Percentiles rank a stretch among this genome's conserved stretches.
phyloP scores from a whole-genome alignment of 139 green algal species.

The Ulvella scutata region DNA sequence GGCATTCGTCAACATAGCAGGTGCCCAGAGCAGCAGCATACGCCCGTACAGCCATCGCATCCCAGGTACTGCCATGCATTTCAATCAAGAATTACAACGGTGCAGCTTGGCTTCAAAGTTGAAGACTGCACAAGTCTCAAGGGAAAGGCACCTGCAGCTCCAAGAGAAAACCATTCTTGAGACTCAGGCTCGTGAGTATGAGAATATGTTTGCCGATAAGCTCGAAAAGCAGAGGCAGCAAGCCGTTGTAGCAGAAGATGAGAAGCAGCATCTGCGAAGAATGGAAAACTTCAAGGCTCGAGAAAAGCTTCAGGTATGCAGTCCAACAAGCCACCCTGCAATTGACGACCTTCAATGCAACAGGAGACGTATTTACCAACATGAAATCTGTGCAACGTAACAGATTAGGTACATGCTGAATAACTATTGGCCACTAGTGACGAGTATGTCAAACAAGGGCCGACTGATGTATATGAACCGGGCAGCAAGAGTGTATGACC shows the following conservation, averaged over 20 bases:
- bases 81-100: neutral
- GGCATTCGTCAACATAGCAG: too few relatives aligned
- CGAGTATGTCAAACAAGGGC: too few relatives aligned
- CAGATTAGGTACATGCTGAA: too few relatives aligned
- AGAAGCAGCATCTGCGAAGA: constrained; percentile 3
- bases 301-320: neutral
- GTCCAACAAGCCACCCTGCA: too few relatives aligned
- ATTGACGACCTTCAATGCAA: too few relatives aligned
- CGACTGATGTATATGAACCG: too few relatives aligned
- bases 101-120: constrained; percentile 44
- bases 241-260: constrained; percentile 9
- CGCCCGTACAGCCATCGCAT: too few relatives aligned
- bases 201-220: constrained; percentile 13
- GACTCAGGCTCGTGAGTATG: constrained; percentile 26
- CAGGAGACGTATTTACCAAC: too few relatives aligned
- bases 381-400: too few relatives aligned
- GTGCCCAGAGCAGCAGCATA: too few relatives aligned
- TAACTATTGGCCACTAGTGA: too few relatives aligned
- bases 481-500: too few relatives aligned
- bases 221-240: constrained; percentile 5
- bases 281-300: constrained; percentile 7
- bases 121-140: constrained; percentile 32
- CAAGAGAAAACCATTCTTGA: constrained; percentile 27
- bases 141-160: constrained; percentile 34
- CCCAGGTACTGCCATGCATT: neutral